A percentile compares a stretch with the other conserved stretches of the same genome.
These are phyloP conservation scores for Laguncularia racemosa DNA, from an alignment of 345 rosid genomes.

Conservation along the genomic window DNA sequence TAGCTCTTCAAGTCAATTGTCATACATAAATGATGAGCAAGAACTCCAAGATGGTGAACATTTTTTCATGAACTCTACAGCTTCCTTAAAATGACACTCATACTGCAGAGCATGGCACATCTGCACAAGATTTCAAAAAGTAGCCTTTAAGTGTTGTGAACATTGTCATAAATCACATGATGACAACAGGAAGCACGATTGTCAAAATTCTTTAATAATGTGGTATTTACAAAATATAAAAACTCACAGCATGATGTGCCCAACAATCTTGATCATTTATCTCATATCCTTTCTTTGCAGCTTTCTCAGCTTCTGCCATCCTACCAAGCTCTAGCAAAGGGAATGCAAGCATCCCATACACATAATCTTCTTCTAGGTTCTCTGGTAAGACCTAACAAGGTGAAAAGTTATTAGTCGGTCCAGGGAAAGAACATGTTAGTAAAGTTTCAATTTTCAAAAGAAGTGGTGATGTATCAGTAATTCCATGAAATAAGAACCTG, in stretches of 20 bases:
- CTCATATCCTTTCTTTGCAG: constrained; percentile 67
- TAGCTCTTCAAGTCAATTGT: neutral
- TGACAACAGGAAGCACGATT: no score
- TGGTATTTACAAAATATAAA: neutral
- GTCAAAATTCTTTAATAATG: neutral
- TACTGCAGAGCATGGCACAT: constrained; percentile 83
- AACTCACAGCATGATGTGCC: constrained; percentile 87
- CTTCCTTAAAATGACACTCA: constrained; percentile 71
- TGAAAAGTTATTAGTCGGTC: constrained; percentile 3
- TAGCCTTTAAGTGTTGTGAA: no score
- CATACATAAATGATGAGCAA: constrained; percentile 76
- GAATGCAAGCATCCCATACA: constrained; percentile 87
- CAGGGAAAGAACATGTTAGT: neutral
- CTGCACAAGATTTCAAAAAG: constrained; percentile 26
- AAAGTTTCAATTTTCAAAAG: neutral
- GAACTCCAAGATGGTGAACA: constrained; percentile 55
- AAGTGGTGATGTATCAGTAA: neutral
- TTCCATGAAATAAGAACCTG: constrained; percentile 32
- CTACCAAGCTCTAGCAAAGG: constrained; percentile 75
- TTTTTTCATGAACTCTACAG: constrained; percentile 77
- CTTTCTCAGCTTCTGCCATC: constrained; percentile 71
- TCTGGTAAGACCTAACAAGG: constrained; percentile 49
- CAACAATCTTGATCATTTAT: constrained; percentile 67
- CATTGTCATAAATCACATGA: no score
- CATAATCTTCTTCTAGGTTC: constrained; percentile 55